Percentiles rank a stretch among this genome's conserved stretches.
Conservation (phyloP, 2,329 filamentous ascomycete species). For the Penicillium sp. region DNA sequence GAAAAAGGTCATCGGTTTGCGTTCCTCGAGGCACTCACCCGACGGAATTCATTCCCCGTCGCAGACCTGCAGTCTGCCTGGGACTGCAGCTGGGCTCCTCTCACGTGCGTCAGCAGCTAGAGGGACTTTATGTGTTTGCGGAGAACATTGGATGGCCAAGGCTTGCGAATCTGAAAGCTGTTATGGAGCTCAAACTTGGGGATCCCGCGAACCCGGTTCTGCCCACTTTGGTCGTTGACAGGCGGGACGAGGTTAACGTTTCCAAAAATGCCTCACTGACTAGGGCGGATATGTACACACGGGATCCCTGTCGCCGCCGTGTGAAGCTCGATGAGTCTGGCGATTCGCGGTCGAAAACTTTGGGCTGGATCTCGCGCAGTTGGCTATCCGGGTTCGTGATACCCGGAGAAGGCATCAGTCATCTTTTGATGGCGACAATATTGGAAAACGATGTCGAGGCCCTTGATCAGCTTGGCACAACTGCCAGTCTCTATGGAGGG, state of each 20-base stretch:
- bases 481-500: conserved; percentile 56
- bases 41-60: conserved; percentile 15
- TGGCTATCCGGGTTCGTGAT: conserved; percentile 58
- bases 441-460: conserved; percentile 57
- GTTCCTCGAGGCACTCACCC: conserved; percentile 28
- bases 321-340: conserved; percentile 29
- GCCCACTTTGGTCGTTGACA: conserved; percentile 10
- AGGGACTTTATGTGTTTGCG: conserved; percentile 55
- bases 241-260: conserved; percentile 7
- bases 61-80: conserved; percentile 31
- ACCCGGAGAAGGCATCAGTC: conserved; percentile 55
- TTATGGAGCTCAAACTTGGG: conserved; percentile 41
- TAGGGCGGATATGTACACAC: conserved; percentile 35
- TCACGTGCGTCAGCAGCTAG: conserved; percentile 46
- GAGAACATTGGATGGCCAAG: conserved; percentile 54
- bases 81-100: conserved; percentile 40
- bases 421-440: conserved; percentile 58
- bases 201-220: conserved; percentile 13
- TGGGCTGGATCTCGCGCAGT: conserved; percentile 58
- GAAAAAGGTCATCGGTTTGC: conserved; percentile 23
- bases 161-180: conserved; percentile 38
- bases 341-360: conserved; percentile 32
- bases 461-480: conserved; percentile 51
- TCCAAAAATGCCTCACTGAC: conserved; percentile 10
- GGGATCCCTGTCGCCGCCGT: conserved; percentile 29